phyloP scores from a whole-genome alignment of 2,329 filamentous ascomycete genomes.

The Penicillium olsonii region DNA sequence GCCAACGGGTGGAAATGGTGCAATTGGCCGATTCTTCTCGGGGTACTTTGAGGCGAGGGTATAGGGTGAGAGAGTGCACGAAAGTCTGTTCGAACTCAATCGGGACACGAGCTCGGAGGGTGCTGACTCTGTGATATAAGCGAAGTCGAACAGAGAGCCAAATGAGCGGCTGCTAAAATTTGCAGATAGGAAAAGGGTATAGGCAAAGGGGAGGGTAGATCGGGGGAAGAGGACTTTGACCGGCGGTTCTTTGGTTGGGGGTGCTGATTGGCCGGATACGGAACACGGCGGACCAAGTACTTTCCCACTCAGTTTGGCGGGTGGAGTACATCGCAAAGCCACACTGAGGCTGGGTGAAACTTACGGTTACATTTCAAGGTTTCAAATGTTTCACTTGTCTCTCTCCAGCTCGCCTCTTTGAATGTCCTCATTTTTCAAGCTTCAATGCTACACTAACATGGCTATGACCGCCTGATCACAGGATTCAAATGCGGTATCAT shows the following conservation, averaged over 20 bases:
- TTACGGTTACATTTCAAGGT: slow-evolving; percentile 8
- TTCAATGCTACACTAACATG: slow-evolving; percentile 2
- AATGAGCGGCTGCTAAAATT: background rate
- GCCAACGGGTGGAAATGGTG: slow-evolving; percentile 12
- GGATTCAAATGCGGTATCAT: too few species aligned
- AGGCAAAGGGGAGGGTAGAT: slow-evolving; percentile 6
- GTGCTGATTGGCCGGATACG: slow-evolving; percentile 13
- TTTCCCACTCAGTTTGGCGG: slow-evolving; percentile 8
- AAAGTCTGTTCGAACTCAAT: slow-evolving; percentile 11
- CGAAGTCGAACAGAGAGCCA: background rate
- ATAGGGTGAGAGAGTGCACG: slow-evolving; percentile 6
- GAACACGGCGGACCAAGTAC: slow-evolving; percentile 12
- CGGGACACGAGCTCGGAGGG: background rate
- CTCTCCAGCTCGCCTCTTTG: slow-evolving; percentile 2
- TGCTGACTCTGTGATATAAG: background rate
- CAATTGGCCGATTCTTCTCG: slow-evolving; percentile 11
- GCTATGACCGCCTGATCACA: too few species aligned
- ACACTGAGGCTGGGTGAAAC: slow-evolving; percentile 14
- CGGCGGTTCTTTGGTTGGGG: slow-evolving; percentile 12
- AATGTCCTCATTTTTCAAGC: slow-evolving; percentile 1
- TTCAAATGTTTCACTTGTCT: slow-evolving; percentile 10
- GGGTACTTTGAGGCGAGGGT: slow-evolving; percentile 11
- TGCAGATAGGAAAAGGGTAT: background rate
- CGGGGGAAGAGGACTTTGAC: slow-evolving; percentile 13
- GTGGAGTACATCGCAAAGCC: slow-evolving; percentile 16